Evolutionary conservation across 1,139 yeast genomes (phyloP).

Genomic region (Trichomonascaceae sp.): DNA sequence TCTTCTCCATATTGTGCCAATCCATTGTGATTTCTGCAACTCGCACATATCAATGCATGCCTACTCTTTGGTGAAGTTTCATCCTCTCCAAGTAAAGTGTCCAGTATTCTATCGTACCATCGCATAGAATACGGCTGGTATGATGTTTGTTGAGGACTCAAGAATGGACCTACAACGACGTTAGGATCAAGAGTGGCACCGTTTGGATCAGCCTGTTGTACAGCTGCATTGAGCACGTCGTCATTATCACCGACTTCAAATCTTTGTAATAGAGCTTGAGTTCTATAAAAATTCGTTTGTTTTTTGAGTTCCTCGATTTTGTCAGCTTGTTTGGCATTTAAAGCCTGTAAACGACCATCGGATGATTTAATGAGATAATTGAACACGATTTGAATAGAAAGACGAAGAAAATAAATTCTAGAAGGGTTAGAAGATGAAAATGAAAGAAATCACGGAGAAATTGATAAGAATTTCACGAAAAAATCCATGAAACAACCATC

Average conservation of each 20-base stretch:
- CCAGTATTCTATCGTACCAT: conserved; percentile 41
- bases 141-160: not conserved
- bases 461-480: conserved; percentile 11
- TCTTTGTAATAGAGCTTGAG: conserved; percentile 64
- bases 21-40: conserved; percentile 70
- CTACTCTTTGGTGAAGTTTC: conserved; percentile 57
- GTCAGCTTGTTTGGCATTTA: conserved; percentile 48
- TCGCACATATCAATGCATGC: conserved; percentile 65
- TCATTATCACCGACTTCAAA: conserved; percentile 35
- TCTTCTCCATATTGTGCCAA: conserved; percentile 67
- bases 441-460: conserved; percentile 18
- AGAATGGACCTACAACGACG: conserved; percentile 1
- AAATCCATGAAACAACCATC: not conserved
- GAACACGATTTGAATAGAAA: conserved; percentile 18
- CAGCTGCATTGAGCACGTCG: conserved; percentile 9
- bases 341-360: conserved; percentile 32
- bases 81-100: conserved; percentile 64
- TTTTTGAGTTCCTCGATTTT: conserved; percentile 73
- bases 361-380: conserved; percentile 21
- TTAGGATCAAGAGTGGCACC: not conserved
- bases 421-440: conserved; percentile 5
- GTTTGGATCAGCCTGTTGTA: not conserved
- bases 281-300: conserved; percentile 69
- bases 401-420: conserved; percentile 20
- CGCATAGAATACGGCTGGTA: conserved; percentile 21